phyloP scores from a whole-genome alignment of 805 yeast species.

The Starmerella vaccinii region DNA sequence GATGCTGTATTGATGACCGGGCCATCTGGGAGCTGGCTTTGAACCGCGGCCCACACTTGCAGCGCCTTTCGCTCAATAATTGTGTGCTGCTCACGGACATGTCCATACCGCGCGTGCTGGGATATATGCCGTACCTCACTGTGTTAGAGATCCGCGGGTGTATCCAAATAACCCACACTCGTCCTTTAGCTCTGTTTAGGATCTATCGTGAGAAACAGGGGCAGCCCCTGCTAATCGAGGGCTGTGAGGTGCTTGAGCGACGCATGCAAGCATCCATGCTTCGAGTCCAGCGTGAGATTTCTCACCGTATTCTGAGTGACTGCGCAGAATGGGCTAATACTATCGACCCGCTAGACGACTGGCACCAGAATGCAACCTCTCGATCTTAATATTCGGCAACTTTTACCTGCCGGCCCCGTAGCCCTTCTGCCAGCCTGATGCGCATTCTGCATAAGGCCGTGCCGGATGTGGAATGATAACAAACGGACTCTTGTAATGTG shows the following conservation, averaged over 20 bases:
- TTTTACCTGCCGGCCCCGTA: no score
- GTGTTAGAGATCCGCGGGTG: slow-evolving; percentile 72
- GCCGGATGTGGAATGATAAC: no score
- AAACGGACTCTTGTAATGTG: no score
- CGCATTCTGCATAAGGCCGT: no score
- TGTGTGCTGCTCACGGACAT: slow-evolving; percentile 52
- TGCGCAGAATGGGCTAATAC: slow-evolving; percentile 39
- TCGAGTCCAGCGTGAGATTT: slow-evolving; percentile 45
- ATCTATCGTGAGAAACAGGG: slow-evolving; percentile 31
- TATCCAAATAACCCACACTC: slow-evolving; percentile 44
- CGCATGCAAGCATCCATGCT: slow-evolving; percentile 53
- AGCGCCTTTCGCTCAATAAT: slow-evolving; percentile 64
- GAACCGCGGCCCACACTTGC: slow-evolving; percentile 40
- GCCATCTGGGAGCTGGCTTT: slow-evolving; percentile 71
- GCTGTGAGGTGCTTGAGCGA: slow-evolving; percentile 59
- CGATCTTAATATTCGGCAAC: not conserved
- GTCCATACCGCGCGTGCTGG: slow-evolving; percentile 45
- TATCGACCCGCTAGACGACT: slow-evolving; percentile 1
- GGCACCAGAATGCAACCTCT: not conserved
- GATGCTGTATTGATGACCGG: slow-evolving; percentile 69
- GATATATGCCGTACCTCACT: slow-evolving; percentile 47
- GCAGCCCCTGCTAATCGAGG: slow-evolving; percentile 55
- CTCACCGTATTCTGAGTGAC: slow-evolving; percentile 51
- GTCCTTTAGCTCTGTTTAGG: slow-evolving; percentile 60
- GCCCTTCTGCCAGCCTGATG: not conserved